These are phyloP conservation scores for Madurella mycetomatis DNA, from an alignment of 2,329 filamentous ascomycete species.

Conservation along the genomic window DNA sequence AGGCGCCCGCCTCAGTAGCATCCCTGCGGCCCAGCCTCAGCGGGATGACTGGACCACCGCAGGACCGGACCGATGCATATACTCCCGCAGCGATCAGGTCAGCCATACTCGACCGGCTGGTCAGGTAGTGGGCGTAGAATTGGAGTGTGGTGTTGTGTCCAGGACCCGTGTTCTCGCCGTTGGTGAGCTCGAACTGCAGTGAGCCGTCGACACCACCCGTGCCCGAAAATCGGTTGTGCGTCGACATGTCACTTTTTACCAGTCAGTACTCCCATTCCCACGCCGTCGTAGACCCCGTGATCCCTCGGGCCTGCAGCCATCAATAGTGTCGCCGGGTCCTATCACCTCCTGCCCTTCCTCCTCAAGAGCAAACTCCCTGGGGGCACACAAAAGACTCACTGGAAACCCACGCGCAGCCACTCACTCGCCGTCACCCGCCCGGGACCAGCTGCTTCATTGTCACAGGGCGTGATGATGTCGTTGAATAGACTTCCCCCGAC, in stretches of 20 bases:
- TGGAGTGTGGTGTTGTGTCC: slow-evolving; percentile 50
- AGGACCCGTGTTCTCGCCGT: slow-evolving; percentile 53
- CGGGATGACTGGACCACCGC: slow-evolving; percentile 53
- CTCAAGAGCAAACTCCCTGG: neutral
- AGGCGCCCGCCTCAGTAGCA: slow-evolving; percentile 42
- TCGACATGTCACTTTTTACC: slow-evolving; percentile 32
- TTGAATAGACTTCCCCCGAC: slow-evolving; percentile 53
- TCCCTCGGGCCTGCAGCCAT: no score
- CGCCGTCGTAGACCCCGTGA: no score
- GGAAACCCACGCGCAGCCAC: slow-evolving; percentile 58
- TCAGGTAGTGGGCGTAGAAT: slow-evolving; percentile 52
- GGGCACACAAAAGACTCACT: slow-evolving; percentile 45
- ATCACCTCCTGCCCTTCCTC: neutral
- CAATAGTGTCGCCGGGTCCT: neutral
- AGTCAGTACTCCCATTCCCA: slow-evolving; percentile 2
- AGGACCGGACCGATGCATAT: slow-evolving; percentile 54
- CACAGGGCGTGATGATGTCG: slow-evolving; percentile 53
- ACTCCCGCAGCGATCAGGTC: slow-evolving; percentile 57
- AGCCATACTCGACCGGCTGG: slow-evolving; percentile 47
- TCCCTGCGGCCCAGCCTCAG: slow-evolving; percentile 52
- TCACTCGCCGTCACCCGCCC: slow-evolving; percentile 57
- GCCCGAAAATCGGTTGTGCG: slow-evolving; percentile 44
- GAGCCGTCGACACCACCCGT: slow-evolving; percentile 56
- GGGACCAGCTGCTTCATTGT: slow-evolving; percentile 46
- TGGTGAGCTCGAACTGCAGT: slow-evolving; percentile 53